A percentile compares a stretch with the other conserved stretches of the same genome.
Evolutionary conservation across 2,329 filamentous ascomycete genomes (phyloP).

Genomic region (Diaporthe citri): DNA sequence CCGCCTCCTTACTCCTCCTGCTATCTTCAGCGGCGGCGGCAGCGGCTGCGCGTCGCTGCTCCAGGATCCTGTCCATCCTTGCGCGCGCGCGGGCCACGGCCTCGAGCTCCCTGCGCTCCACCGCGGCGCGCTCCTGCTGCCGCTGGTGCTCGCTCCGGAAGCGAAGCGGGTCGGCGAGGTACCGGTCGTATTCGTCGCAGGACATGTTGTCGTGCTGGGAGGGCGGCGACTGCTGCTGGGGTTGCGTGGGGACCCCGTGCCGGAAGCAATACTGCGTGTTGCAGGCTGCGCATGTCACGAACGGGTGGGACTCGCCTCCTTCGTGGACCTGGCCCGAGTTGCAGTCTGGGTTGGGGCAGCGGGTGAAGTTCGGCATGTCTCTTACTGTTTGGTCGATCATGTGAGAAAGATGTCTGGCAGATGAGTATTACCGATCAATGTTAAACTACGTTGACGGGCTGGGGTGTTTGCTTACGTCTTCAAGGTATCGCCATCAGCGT

Average conservation of each 20-base stretch:
- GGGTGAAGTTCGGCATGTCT: slow-evolving; percentile 53
- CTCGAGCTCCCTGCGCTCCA: slow-evolving; percentile 50
- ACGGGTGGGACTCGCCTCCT: slow-evolving; percentile 46
- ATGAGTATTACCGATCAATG: not conserved
- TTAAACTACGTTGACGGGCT: not conserved
- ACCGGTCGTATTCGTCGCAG: slow-evolving; percentile 45
- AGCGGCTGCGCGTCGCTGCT: not conserved
- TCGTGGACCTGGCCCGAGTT: slow-evolving; percentile 58
- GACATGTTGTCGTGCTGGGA: slow-evolving; percentile 43
- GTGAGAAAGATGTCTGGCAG: slow-evolving; percentile 4
- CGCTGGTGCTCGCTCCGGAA: slow-evolving; percentile 43
- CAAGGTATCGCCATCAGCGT: slow-evolving; percentile 22
- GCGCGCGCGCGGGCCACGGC: slow-evolving; percentile 58
- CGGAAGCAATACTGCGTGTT: slow-evolving; percentile 46
- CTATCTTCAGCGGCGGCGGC: not conserved
- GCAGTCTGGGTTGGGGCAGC: slow-evolving; percentile 56
- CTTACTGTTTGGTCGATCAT: slow-evolving; percentile 45
- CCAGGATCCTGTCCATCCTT: slow-evolving; percentile 46
- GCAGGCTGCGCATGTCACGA: slow-evolving; percentile 47
- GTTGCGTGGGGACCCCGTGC: slow-evolving; percentile 42
- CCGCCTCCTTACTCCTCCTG: not conserved
- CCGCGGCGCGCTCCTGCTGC: slow-evolving; percentile 49
- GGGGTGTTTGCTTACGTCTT: not conserved
- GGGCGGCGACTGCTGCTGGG: not conserved
- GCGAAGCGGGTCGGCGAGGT: slow-evolving; percentile 32